Evolutionary conservation across 495 filamentous ascomycete genomes (phyloP).

Genomic region (Hypoxylon trugodes): DNA sequence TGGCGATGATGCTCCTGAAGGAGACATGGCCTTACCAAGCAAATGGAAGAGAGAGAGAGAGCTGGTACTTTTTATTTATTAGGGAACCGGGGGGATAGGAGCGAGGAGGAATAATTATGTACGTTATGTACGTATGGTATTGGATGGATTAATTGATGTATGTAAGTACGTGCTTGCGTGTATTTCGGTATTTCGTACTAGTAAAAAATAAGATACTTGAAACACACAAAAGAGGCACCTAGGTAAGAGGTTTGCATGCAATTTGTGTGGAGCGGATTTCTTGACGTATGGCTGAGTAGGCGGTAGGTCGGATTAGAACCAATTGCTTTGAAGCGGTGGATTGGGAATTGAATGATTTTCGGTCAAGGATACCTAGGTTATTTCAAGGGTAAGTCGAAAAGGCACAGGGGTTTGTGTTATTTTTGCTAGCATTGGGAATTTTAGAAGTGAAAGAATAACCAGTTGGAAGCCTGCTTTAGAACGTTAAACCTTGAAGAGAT

Average conservation of each 20-base stretch:
- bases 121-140: too few relatives aligned
- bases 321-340: neutral
- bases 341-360: conserved; percentile 14
- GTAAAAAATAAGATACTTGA: conserved; percentile 19
- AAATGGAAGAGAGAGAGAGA: conserved; percentile 6
- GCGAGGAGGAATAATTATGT: conserved; percentile 3
- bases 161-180: too few relatives aligned
- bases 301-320: neutral
- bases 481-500: too few relatives aligned
- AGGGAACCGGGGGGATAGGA: too few relatives aligned
- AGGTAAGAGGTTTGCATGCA: conserved; percentile 21
- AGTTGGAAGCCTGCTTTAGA: conserved; percentile 22
- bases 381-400: too few relatives aligned
- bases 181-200: too few relatives aligned
- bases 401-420: neutral
- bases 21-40: conserved; percentile 43
- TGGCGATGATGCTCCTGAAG: conserved; percentile 47
- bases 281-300: conserved; percentile 11
- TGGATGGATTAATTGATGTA: too few relatives aligned
- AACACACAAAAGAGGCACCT: conserved; percentile 28
- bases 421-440: neutral
- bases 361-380: neutral
- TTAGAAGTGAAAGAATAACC: conserved; percentile 17
- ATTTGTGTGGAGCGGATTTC: conserved; percentile 16
- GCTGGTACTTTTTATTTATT: too few relatives aligned